Evolutionary conservation across 139 green algal genomes (phyloP).

Genomic region (Asterochloris erici): DNA sequence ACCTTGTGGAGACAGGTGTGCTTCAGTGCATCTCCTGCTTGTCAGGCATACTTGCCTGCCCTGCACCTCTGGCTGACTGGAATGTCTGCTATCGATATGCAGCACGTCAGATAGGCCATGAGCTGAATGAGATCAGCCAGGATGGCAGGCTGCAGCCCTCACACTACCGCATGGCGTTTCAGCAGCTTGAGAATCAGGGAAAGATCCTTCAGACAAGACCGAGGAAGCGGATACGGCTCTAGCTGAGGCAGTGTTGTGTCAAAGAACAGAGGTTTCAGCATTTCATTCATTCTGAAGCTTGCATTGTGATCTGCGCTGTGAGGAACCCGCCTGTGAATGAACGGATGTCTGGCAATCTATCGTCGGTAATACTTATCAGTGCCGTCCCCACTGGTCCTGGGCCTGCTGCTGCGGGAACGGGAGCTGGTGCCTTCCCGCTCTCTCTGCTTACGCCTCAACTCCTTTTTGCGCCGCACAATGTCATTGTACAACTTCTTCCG

Average conservation of each 20-base stretch:
- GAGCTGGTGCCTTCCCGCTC: conserved; percentile 3
- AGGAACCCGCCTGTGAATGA: no score
- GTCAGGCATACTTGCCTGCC: background rate
- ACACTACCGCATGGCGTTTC: conserved; percentile 60
- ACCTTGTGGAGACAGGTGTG: conserved; percentile 67
- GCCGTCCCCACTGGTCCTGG: conserved; percentile 1
- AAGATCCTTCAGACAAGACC: conserved; percentile 19
- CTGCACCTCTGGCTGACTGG: background rate
- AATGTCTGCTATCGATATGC: conserved; percentile 10
- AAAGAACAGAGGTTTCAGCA: no score
- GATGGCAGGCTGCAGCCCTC: conserved; percentile 53
- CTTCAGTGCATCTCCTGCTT: background rate
- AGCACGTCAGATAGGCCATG: conserved; percentile 50
- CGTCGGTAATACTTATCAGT: background rate
- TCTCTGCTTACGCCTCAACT: conserved; percentile 41
- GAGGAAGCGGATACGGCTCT: background rate
- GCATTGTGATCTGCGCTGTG: no score
- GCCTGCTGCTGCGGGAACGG: conserved; percentile 6
- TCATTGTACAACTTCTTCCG: conserved; percentile 84
- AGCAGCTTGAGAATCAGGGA: conserved; percentile 39
- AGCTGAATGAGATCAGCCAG: conserved; percentile 34
- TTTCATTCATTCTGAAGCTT: no score
- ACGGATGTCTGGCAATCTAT: no score
- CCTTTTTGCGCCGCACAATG: conserved; percentile 86
- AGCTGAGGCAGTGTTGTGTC: background rate